phyloP scores from a whole-genome alignment of 2,329 filamentous ascomycete genomes.

The Acrocalymma vagum region DNA sequence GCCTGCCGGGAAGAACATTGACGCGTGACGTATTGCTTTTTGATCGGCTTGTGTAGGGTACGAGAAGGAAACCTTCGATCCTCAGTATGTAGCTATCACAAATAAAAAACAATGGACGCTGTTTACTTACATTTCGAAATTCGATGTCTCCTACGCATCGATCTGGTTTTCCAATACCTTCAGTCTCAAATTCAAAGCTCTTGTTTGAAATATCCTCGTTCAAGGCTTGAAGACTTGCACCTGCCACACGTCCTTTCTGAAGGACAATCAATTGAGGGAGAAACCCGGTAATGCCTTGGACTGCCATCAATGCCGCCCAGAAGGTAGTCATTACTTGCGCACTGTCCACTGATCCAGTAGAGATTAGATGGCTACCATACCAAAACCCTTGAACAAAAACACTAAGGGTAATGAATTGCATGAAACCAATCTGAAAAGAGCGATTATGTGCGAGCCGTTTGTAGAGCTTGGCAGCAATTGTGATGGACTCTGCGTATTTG shows the following conservation, averaged over 20 bases:
- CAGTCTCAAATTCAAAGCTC: conserved; percentile 19
- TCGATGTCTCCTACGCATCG: conserved; percentile 73
- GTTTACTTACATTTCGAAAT: conserved; percentile 69
- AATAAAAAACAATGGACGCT: too few relatives aligned
- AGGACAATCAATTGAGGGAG: conserved; percentile 80
- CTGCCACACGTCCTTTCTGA: conserved; percentile 81
- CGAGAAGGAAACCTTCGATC: conserved; percentile 82
- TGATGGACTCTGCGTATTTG: conserved; percentile 69
- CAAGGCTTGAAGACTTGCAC: conserved; percentile 64
- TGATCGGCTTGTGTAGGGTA: conserved; percentile 76
- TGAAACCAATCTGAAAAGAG: conserved; percentile 75
- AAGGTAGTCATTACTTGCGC: conserved; percentile 84
- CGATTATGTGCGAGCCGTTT: conserved; percentile 73
- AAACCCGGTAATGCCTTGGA: conserved; percentile 77
- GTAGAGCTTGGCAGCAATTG: conserved; percentile 69
- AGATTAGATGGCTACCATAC: conserved; percentile 79
- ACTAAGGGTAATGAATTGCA: conserved; percentile 76
- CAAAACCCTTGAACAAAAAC: conserved; percentile 93
- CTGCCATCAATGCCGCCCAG: conserved; percentile 79
- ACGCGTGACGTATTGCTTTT: conserved; percentile 67
- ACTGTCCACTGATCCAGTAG: conserved; percentile 63
- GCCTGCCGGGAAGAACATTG: conserved; percentile 75
- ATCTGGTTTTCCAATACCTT: conserved; percentile 30
- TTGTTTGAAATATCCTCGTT: conserved; percentile 46
- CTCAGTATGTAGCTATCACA: too few relatives aligned